Evolutionary conservation across 108 stramenopile species (phyloP).

Genomic region (Cyclotella atomus): DNA sequence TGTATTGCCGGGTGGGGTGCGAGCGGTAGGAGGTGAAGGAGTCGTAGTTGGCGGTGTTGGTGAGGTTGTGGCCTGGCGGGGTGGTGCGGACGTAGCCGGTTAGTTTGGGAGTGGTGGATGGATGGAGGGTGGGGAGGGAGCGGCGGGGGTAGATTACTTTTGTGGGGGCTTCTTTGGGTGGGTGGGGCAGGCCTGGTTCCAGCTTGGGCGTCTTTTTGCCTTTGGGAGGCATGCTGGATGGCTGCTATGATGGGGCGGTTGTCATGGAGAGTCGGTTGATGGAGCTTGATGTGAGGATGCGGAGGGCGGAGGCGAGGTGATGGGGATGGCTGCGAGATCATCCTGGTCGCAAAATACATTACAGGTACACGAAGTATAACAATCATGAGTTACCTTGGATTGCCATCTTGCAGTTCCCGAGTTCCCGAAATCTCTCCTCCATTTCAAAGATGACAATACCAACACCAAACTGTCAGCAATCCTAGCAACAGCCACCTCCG

Average conservation of each 20-base stretch:
- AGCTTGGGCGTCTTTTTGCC: background rate
- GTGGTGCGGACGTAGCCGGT: slow-evolving; percentile 42
- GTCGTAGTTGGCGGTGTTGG: background rate
- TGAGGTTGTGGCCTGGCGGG: slow-evolving; percentile 35
- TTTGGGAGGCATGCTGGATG: background rate
- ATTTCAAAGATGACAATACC: too few relatives aligned
- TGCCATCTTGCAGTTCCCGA: too few relatives aligned
- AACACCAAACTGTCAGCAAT: background rate
- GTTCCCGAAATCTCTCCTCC: too few relatives aligned
- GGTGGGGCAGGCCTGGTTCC: background rate
- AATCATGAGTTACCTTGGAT: too few relatives aligned
- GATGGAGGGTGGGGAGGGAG: slow-evolving; percentile 11
- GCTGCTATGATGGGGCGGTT: background rate
- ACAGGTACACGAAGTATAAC: too few relatives aligned
- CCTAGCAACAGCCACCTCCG: background rate
- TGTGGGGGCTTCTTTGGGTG: background rate
- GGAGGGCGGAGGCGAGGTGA: background rate
- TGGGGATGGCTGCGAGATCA: background rate
- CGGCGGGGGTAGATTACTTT: slow-evolving; percentile 33
- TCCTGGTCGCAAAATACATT: too few relatives aligned
- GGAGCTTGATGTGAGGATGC: background rate
- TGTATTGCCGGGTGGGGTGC: slow-evolving; percentile 10
- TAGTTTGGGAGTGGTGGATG: background rate
- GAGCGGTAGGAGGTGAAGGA: slow-evolving; percentile 26
- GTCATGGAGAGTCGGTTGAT: background rate